A percentile compares a stretch with the other conserved stretches of the same genome.
Conservation (phyloP, 164 flowering plant genomes). For the Tetracentron sinense region DNA sequence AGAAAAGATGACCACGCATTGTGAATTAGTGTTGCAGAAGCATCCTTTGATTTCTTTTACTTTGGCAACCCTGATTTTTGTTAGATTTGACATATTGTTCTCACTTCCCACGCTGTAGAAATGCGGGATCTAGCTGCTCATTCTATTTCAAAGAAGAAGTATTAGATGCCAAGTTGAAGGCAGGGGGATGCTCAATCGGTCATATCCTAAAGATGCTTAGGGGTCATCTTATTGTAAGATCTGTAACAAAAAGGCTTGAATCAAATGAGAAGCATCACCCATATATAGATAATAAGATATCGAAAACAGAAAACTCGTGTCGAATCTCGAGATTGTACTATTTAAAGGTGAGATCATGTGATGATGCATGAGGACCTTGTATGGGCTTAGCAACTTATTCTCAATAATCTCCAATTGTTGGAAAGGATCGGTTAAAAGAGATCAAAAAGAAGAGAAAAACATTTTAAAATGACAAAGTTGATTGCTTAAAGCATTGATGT, state of each 20-base stretch:
- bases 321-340: slow-evolving; percentile 9
- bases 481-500: slow-evolving; percentile 41
- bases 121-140: slow-evolving; percentile 7
- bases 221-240: background rate
- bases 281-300: slow-evolving; percentile 1
- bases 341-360: too few species aligned
- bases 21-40: background rate
- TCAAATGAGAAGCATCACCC: slow-evolving; percentile 15
- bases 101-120: slow-evolving; percentile 12
- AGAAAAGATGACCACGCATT: too few species aligned
- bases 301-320: slow-evolving; percentile 13
- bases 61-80: too few species aligned
- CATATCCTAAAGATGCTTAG: slow-evolving; percentile 22
- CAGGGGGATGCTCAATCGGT: background rate
- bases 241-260: background rate
- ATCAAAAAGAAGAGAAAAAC: slow-evolving; percentile 25
- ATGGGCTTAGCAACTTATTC: slow-evolving; percentile 23
- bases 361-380: slow-evolving; percentile 13
- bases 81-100: slow-evolving; percentile 35
- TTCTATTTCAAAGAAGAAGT: slow-evolving; percentile 6
- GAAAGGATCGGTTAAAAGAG: slow-evolving; percentile 27
- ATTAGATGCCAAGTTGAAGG: slow-evolving; percentile 32
- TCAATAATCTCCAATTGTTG: slow-evolving; percentile 24
- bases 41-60: slow-evolving; percentile 6
- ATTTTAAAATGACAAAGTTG: slow-evolving; percentile 26